phyloP scores from a whole-genome alignment of 257 asterid genomes.

The Solanum tarapatanum region DNA sequence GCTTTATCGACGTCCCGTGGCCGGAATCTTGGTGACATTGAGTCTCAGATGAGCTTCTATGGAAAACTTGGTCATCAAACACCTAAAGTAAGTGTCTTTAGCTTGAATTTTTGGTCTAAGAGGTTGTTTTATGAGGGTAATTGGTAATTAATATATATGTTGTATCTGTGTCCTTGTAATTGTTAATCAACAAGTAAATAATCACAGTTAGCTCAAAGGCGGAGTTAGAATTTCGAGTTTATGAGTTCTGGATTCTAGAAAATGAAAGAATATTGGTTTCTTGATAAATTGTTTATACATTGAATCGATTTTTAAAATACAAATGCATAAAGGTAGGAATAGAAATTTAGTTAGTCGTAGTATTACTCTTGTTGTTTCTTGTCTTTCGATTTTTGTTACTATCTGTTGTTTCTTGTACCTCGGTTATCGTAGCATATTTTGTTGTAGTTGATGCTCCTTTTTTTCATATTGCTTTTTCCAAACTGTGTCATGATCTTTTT shows the following conservation, averaged over 20 bases:
- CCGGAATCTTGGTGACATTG: constrained; percentile 33
- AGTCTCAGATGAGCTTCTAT: constrained; percentile 37
- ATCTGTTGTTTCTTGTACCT: not conserved
- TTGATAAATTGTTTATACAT: not conserved
- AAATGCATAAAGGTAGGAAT: not conserved
- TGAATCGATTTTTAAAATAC: not conserved
- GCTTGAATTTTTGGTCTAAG: not conserved
- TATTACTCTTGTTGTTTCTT: not conserved
- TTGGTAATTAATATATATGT: not conserved
- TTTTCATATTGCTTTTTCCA: not conserved
- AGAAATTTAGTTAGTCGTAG: not conserved
- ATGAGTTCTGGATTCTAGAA: not conserved
- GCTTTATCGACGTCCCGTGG: constrained; percentile 27
- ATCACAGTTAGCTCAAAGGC: not conserved
- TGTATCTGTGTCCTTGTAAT: not conserved
- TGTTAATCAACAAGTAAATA: not conserved
- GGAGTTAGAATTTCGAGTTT: not conserved
- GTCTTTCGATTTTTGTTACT: not conserved
- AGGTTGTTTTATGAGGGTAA: not conserved
- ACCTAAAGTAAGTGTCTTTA: constrained; percentile 49
- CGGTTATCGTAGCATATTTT: not conserved
- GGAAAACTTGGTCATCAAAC: constrained; percentile 47
- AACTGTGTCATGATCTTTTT: not conserved
- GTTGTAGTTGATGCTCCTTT: not conserved
- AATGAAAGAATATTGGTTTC: not conserved